Percentiles rank a stretch among this genome's conserved stretches.
Evolutionary conservation across 2,329 filamentous ascomycete genomes (phyloP).

Genomic region (Fusarium scirpi): DNA sequence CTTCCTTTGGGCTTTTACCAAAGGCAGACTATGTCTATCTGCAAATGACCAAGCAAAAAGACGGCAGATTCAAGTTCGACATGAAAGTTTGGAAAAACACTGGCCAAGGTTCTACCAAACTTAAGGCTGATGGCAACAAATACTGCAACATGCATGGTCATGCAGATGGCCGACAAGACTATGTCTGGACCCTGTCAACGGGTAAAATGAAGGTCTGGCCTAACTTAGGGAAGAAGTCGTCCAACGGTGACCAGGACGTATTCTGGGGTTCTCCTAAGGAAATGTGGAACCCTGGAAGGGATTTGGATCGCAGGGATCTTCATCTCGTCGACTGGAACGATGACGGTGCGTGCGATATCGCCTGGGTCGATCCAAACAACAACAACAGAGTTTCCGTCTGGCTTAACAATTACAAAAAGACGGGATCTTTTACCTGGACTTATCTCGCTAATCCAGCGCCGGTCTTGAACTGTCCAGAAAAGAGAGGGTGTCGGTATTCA

Average conservation of each 20-base stretch:
- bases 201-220: constrained; percentile 15
- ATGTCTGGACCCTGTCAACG: constrained; percentile 24
- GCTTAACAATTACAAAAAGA: constrained; percentile 11
- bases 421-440: neutral
- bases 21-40: constrained; percentile 34
- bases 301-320: constrained; percentile 4
- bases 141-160: constrained; percentile 39
- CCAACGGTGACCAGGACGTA: neutral
- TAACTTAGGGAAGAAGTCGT: constrained; percentile 4
- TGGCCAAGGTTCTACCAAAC: constrained; percentile 10
- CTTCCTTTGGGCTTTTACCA: neutral
- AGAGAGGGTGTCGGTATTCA: constrained; percentile 2
- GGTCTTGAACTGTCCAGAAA: constrained; percentile 1
- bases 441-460: constrained; percentile 4
- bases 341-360: constrained; percentile 17
- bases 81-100: constrained; percentile 22
- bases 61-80: constrained; percentile 8
- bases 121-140: constrained; percentile 26
- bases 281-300: neutral
- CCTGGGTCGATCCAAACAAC: constrained; percentile 3
- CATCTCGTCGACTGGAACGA: constrained; percentile 19
- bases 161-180: constrained; percentile 28
- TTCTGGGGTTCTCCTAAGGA: neutral
- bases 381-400: constrained; percentile 12
- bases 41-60: neutral